A percentile compares a stretch with the other conserved stretches of the same genome.
Evolutionary conservation across 108 stramenopile species (phyloP).

Genomic region (Pseudonitzschia pungens): DNA sequence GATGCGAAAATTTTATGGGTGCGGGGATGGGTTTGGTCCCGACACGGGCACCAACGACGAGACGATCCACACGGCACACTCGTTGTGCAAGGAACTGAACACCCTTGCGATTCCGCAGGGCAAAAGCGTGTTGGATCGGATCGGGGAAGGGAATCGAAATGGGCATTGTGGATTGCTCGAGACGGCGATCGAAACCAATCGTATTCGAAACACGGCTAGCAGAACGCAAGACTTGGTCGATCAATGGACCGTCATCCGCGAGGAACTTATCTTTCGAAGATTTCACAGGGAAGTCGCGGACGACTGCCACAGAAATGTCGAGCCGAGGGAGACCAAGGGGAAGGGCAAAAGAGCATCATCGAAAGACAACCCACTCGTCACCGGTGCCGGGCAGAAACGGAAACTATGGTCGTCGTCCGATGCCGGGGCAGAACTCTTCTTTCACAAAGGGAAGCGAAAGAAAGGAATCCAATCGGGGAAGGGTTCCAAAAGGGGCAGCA

Average conservation of each 20-base stretch:
- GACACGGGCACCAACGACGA: background rate
- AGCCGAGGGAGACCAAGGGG: background rate
- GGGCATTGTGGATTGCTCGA: background rate
- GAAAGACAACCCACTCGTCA: background rate
- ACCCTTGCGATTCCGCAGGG: conserved; percentile 33
- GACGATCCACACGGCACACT: conserved; percentile 8
- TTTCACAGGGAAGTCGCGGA: conserved; percentile 23
- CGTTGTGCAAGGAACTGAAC: conserved; percentile 28
- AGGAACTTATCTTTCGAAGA: conserved; percentile 30
- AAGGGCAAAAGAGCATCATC: background rate
- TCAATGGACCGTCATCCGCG: conserved; percentile 26
- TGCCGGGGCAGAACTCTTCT: conserved; percentile 32
- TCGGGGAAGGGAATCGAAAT: background rate
- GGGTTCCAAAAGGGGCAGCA: background rate
- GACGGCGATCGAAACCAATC: background rate
- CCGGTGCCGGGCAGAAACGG: conserved; percentile 3
- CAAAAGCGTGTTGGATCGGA: conserved; percentile 20
- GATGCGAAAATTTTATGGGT: background rate
- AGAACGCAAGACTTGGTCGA: background rate
- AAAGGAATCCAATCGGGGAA: conserved; percentile 12
- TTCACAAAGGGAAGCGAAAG: conserved; percentile 20
- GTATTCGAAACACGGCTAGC: background rate
- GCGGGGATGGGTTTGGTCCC: background rate
- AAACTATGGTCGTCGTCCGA: conserved; percentile 16
- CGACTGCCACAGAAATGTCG: background rate